phyloP scores from a whole-genome alignment of 2,329 filamentous ascomycete species.

The Magnaporthiopsis incrustans region DNA sequence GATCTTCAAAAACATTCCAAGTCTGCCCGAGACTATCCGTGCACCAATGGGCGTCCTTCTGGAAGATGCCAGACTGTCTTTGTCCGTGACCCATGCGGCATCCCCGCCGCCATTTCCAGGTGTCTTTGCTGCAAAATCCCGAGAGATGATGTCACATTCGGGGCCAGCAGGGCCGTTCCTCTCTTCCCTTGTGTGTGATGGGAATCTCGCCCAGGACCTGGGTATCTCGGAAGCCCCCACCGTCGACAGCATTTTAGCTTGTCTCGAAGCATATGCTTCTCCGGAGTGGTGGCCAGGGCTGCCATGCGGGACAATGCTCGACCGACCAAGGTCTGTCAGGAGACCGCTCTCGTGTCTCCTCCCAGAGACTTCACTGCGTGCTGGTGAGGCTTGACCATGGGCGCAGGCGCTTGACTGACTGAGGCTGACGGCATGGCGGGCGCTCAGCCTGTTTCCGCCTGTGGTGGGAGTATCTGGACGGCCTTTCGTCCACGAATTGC shows the following conservation, averaged over 20 bases:
- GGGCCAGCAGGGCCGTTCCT: slow-evolving; percentile 17
- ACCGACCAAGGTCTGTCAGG: background rate
- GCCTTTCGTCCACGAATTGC: background rate
- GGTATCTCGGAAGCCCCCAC: slow-evolving; percentile 12
- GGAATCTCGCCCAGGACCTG: slow-evolving; percentile 26
- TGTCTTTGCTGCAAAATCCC: slow-evolving; percentile 22
- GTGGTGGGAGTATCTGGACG: background rate
- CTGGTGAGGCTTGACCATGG: background rate
- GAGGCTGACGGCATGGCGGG: background rate
- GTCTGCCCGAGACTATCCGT: background rate
- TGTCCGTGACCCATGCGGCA: slow-evolving; percentile 20
- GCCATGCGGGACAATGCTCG: background rate
- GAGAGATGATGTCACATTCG: slow-evolving; percentile 18
- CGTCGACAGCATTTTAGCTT: background rate
- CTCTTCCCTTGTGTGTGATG: slow-evolving; percentile 22
- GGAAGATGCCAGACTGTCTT: background rate
- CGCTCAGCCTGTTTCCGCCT: background rate
- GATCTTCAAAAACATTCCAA: background rate
- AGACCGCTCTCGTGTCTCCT: background rate
- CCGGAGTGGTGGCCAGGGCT: background rate
- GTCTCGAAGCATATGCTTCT: slow-evolving; percentile 3
- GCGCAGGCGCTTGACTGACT: background rate
- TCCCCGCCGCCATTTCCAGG: slow-evolving; percentile 13
- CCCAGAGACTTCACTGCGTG: background rate
- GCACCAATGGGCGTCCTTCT: background rate